Percentiles rank a stretch among this genome's conserved stretches.
These are phyloP conservation scores for Quercus tomentella DNA, from an alignment of 331 rosid genomes.

Conservation along the genomic window DNA sequence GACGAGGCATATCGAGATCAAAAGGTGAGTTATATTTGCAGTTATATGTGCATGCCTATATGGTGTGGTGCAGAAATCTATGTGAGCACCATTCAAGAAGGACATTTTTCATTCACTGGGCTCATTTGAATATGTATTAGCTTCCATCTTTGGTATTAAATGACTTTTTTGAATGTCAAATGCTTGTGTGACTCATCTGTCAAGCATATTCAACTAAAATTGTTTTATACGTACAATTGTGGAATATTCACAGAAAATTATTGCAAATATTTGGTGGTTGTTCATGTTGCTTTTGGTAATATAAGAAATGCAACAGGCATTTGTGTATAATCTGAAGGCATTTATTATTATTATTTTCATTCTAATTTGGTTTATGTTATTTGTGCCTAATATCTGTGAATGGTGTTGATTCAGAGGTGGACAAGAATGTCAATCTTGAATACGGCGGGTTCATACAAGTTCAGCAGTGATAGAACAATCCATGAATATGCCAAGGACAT, in stretches of 20 bases:
- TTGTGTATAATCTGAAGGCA: background rate
- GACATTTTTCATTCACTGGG: background rate
- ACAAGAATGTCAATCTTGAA: conserved; percentile 93
- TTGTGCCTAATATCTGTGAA: conserved; percentile 17
- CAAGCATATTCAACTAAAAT: background rate
- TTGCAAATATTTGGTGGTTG: background rate
- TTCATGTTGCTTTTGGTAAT: background rate
- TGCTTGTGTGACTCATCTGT: conserved; percentile 5
- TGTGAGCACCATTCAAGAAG: background rate
- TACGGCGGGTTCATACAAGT: conserved; percentile 95
- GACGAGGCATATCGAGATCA: conserved; percentile 82
- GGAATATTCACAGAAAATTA: background rate
- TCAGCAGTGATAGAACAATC: conserved; percentile 97
- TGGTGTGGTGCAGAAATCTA: background rate
- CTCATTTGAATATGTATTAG: background rate
- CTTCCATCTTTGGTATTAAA: background rate
- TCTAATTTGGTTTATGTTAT: conserved; percentile 15
- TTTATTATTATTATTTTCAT: background rate
- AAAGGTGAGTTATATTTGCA: conserved; percentile 46
- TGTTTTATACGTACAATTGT: background rate
- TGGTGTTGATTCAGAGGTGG: conserved; percentile 64
- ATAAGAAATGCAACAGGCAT: background rate
- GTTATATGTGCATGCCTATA: background rate
- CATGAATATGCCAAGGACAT: conserved; percentile 89
- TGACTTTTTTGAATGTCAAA: background rate